phyloP scores from a whole-genome alignment of 2,329 filamentous ascomycete genomes.

The Purpureocillium takamizusanense region DNA sequence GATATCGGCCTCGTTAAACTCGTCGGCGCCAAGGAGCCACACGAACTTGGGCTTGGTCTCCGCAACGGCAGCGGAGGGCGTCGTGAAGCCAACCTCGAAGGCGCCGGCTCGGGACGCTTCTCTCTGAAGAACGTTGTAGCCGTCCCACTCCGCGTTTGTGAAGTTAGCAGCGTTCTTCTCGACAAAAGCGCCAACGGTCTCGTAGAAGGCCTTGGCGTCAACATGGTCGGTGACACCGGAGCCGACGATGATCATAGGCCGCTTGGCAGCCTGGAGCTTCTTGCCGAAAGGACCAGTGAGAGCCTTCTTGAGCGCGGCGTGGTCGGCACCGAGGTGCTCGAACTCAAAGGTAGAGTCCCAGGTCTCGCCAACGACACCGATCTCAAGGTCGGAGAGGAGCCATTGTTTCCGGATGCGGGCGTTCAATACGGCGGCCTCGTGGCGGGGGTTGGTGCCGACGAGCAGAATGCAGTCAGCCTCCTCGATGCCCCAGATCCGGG shows the following conservation, averaged over 20 bases:
- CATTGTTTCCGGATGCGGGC: slow-evolving; percentile 97
- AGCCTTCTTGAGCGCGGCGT: slow-evolving; percentile 72
- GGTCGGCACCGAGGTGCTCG: slow-evolving; percentile 76
- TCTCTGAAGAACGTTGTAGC: slow-evolving; percentile 93
- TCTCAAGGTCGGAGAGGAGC: slow-evolving; percentile 87
- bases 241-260: slow-evolving; percentile 93
- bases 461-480: slow-evolving; percentile 88
- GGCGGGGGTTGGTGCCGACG: slow-evolving; percentile 88
- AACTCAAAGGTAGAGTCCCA: slow-evolving; percentile 96
- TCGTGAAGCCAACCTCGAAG: slow-evolving; percentile 91
- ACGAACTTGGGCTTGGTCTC: slow-evolving; percentile 87
- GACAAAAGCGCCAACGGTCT: slow-evolving; percentile 80
- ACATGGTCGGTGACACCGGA: slow-evolving; percentile 84
- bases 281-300: slow-evolving; percentile 85
- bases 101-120: slow-evolving; percentile 87
- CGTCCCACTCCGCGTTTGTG: slow-evolving; percentile 85
- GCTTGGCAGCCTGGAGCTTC: slow-evolving; percentile 79
- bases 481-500: slow-evolving; percentile 85
- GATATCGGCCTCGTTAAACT: slow-evolving; percentile 75
- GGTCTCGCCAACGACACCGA: slow-evolving; percentile 81
- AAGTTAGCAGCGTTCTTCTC: slow-evolving; percentile 91
- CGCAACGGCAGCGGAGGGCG: slow-evolving; percentile 72
- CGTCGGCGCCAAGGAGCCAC: slow-evolving; percentile 94
- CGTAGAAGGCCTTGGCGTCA: slow-evolving; percentile 88
- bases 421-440: slow-evolving; percentile 92